Evolutionary conservation across 2,329 filamentous ascomycete genomes (phyloP).

Genomic region (Calonectria hongkongensis): DNA sequence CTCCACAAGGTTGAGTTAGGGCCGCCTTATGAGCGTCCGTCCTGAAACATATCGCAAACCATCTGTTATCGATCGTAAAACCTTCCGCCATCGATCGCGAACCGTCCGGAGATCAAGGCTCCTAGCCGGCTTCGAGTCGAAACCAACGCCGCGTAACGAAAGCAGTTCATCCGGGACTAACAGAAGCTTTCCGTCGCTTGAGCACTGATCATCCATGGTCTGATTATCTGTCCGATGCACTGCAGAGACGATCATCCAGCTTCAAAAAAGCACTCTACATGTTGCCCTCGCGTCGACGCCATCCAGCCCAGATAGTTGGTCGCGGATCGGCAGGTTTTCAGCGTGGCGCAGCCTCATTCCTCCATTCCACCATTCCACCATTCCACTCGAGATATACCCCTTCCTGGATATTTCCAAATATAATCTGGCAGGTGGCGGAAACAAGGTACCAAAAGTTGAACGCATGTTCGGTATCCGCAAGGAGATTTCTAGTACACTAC

Average conservation of each 20-base stretch:
- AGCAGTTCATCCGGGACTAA: background rate
- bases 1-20: slow-evolving; percentile 28
- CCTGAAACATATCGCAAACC: slow-evolving; percentile 42
- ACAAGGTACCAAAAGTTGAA: slow-evolving; percentile 18
- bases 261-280: slow-evolving; percentile 17
- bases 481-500: slow-evolving; percentile 19
- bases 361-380: slow-evolving; percentile 2
- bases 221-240: background rate
- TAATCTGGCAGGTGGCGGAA: slow-evolving; percentile 1
- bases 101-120: slow-evolving; percentile 36
- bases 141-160: slow-evolving; percentile 17
- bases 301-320: slow-evolving; percentile 5
- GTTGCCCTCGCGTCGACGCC: slow-evolving; percentile 10
- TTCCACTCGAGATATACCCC: background rate
- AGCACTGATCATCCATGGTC: background rate
- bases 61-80: slow-evolving; percentile 41
- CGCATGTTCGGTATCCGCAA: slow-evolving; percentile 27
- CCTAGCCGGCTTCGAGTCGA: slow-evolving; percentile 9
- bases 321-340: slow-evolving; percentile 19
- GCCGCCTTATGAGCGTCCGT: slow-evolving; percentile 33
- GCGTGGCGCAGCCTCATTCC: slow-evolving; percentile 19
- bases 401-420: slow-evolving; percentile 2
- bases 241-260: slow-evolving; percentile 27
- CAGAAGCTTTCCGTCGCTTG: background rate
- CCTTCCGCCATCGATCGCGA: slow-evolving; percentile 37